Base-by-base conservation (phyloP, 805 yeast species). In the Candida patagonica region DNA sequence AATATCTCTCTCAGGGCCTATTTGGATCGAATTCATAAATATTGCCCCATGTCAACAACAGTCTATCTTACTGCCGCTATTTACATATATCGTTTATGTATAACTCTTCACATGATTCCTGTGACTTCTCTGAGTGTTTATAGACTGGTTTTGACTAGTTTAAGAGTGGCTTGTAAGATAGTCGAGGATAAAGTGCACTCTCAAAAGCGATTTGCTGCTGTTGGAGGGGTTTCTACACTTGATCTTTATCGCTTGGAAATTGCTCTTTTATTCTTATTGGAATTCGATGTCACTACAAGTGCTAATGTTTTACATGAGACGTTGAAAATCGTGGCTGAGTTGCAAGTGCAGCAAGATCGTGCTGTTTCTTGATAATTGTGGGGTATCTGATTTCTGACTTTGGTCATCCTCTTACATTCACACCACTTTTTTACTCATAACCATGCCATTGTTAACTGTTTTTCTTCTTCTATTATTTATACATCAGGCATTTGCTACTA, bases 201-300 rank as follows among this genome's bases (percentile, higher is more conserved):
- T 3, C 74, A 69, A 51, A 57, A 56, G 34, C 62, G 71, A 40
- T 68, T 66, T 41, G 67, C 73, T 29, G 65, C 66, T 30, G 73
- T 68, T 1, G 71, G 71, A 20, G 76, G 76, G 1, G 55, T 71
- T 10, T 54, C 67, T 4, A 43, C 60, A 30, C 39, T 51, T 4
- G 81, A 75, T 40, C 56, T 75, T 36, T 57, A 63, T 40, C 57
- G 63, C 21, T 55, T 76, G 32, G 81, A 75, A 48, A 65, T 73
- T 16, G 67, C 75, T 1, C 58, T 74, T 29, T 54, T 76, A 42
- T 71, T 69, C 47, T 50, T 74, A 34, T 44, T 70, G 37, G 69
- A 73, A 50, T 75, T 73, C 52, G 67, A 71, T 35, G 55, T 76
- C 41, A 66, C 64, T 32, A 68, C 70, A 6, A 69, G 69, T 42